phyloP scores from a whole-genome alignment of 306 rosid genomes.

The Sicyos edulis region DNA sequence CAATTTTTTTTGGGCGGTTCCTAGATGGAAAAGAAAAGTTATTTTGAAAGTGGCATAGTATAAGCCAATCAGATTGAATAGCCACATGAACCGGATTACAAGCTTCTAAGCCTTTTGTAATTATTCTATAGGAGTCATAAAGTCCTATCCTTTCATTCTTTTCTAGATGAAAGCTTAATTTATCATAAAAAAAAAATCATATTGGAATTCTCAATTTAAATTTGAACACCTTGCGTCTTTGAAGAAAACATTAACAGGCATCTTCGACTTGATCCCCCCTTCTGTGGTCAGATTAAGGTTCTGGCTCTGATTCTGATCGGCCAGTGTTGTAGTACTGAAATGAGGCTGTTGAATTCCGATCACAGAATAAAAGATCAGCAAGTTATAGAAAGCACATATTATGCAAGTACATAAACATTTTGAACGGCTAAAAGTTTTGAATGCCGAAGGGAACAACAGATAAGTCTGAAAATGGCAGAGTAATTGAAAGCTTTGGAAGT shows the following conservation, averaged over 20 bases:
- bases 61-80: neutral
- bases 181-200: neutral
- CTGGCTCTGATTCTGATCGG: neutral
- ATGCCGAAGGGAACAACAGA: neutral
- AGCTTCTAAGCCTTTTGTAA: neutral
- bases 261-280: slow-evolving; percentile 39
- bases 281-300: neutral
- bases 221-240: slow-evolving; percentile 64
- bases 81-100: neutral
- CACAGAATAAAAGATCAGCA: neutral
- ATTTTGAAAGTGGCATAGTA: neutral
- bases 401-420: neutral
- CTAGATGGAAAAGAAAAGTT: neutral
- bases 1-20: too few relatives aligned
- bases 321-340: slow-evolving; percentile 16
- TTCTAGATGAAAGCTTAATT: too few relatives aligned
- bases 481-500: neutral
- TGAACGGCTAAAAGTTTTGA: slow-evolving; percentile 15
- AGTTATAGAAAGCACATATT: neutral
- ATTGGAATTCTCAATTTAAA: neutral
- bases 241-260: slow-evolving; percentile 80
- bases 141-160: too few relatives aligned
- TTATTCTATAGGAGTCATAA: too few relatives aligned
- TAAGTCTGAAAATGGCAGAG: neutral
- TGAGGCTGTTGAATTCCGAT: neutral